phyloP scores from a whole-genome alignment of 2,329 filamentous ascomycete species.

The Arthrobotrys sphaeroides region DNA sequence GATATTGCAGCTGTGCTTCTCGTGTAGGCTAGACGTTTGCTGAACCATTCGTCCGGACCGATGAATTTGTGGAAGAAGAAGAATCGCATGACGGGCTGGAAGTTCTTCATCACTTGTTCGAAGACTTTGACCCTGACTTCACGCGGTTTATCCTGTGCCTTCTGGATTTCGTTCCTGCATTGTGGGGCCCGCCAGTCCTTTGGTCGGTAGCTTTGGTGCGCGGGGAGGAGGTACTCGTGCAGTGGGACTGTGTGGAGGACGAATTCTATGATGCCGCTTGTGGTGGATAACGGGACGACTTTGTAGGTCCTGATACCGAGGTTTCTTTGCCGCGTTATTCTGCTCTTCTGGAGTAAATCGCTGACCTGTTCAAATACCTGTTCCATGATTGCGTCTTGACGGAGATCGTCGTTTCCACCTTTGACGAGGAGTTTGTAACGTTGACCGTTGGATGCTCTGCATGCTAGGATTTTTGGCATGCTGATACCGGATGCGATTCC shows the following conservation, averaged over 20 bases:
- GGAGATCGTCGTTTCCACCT: slow-evolving; percentile 92
- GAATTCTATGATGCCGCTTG: slow-evolving; percentile 94
- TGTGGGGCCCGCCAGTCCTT: slow-evolving; percentile 78
- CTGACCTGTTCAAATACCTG: slow-evolving; percentile 98
- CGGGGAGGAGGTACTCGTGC: slow-evolving; percentile 89
- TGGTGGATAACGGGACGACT: slow-evolving; percentile 85
- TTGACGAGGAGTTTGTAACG: slow-evolving; percentile 92
- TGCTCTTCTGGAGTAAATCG: slow-evolving; percentile 84
- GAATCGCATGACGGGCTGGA: slow-evolving; percentile 92
- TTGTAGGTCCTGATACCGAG: slow-evolving; percentile 96
- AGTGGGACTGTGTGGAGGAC: slow-evolving; percentile 92
- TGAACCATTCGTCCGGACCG: slow-evolving; percentile 96
- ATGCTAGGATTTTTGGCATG: slow-evolving; percentile 90
- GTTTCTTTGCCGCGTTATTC: slow-evolving; percentile 84
- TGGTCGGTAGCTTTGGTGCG: slow-evolving; percentile 86
- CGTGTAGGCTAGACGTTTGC: slow-evolving; percentile 86
- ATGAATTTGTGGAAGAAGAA: slow-evolving; percentile 97
- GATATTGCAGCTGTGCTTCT: slow-evolving; percentile 93
- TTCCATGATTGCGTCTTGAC: slow-evolving; percentile 98
- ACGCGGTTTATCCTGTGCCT: slow-evolving; percentile 74
- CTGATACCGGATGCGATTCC: slow-evolving; percentile 89
- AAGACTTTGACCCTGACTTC: slow-evolving; percentile 79
- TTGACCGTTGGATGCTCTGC: slow-evolving; percentile 77
- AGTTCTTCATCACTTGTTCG: slow-evolving; percentile 79
- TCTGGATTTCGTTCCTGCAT: slow-evolving; percentile 81